phyloP scores from a whole-genome alignment of 2,329 filamentous ascomycete genomes.

The Lasiodiplodia sp. region DNA sequence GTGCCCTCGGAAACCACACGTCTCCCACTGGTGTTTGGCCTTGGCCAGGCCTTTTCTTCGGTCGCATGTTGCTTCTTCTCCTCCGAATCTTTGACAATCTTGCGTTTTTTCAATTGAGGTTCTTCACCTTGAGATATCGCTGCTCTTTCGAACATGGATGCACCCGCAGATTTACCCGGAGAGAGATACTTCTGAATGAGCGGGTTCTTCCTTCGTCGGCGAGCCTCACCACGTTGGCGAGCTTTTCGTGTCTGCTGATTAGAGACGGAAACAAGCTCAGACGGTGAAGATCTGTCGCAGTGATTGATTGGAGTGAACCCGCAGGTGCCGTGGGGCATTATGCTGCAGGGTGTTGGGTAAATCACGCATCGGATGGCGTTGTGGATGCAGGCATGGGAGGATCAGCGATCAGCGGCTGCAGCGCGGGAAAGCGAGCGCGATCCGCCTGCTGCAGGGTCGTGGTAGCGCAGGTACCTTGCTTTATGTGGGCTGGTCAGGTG shows the following conservation, averaged over 20 bases:
- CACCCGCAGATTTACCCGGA: not conserved
- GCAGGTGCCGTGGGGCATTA: not conserved
- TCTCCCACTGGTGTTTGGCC: not conserved
- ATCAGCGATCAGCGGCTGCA: constrained; percentile 15
- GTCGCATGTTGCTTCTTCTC: not conserved
- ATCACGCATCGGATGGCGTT: not conserved
- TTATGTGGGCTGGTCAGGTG: not conserved
- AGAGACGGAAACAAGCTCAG: not conserved
- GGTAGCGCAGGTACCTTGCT: constrained; percentile 3
- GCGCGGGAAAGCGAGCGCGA: not conserved
- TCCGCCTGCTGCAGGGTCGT: not conserved
- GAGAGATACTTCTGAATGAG: constrained; percentile 19
- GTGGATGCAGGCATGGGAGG: constrained; percentile 1
- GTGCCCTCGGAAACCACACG: constrained; percentile 7
- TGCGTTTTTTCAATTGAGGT: constrained; percentile 10
- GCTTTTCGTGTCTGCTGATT: not conserved
- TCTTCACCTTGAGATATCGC: constrained; percentile 22
- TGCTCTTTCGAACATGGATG: constrained; percentile 27
- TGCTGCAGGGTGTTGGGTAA: not conserved
- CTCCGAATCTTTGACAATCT: not conserved
- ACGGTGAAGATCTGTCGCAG: not conserved
- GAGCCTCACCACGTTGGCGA: not conserved
- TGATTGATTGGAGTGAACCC: constrained; percentile 24
- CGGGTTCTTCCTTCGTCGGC: constrained; percentile 3
- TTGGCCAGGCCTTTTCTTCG: not conserved